A percentile compares a stretch with the other conserved stretches of the same genome.
phyloP scores from a whole-genome alignment of 176 grass and related monocot species.

The Guadua angustifolia region DNA sequence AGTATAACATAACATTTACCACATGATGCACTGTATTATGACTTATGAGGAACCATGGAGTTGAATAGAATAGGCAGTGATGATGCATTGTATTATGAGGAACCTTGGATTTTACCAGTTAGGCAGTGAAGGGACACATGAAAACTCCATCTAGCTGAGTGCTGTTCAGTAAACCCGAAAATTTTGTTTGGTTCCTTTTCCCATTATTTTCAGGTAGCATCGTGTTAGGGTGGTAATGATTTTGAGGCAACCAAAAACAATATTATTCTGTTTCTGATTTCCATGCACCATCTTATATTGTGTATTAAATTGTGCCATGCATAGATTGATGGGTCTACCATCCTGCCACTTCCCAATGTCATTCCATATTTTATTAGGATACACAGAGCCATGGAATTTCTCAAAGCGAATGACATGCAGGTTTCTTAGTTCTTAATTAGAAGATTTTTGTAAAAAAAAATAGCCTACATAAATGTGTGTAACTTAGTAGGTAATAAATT shows the following conservation, averaged over 20 bases:
- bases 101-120: neutral
- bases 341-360: neutral
- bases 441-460: slow-evolving; percentile 10
- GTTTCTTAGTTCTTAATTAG: slow-evolving; percentile 10
- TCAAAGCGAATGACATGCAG: slow-evolving; percentile 12
- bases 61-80: neutral
- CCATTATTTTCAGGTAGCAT: neutral
- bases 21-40: neutral
- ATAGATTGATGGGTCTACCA: neutral
- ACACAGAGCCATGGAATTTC: slow-evolving; percentile 8
- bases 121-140: neutral
- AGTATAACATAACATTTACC: neutral
- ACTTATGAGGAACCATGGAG: neutral
- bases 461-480: neutral
- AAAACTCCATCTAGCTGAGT: neutral
- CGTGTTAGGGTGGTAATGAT: slow-evolving; percentile 26
- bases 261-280: neutral
- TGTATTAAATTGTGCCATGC: neutral
- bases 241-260: slow-evolving; percentile 20
- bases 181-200: neutral
- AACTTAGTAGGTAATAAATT: neutral
- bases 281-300: neutral
- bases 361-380: slow-evolving; percentile 13
- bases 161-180: neutral
- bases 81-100: neutral